These are phyloP conservation scores for Batkoa obscura DNA, from an alignment of 371 early-diverging fungal species.

Conservation along the genomic window DNA sequence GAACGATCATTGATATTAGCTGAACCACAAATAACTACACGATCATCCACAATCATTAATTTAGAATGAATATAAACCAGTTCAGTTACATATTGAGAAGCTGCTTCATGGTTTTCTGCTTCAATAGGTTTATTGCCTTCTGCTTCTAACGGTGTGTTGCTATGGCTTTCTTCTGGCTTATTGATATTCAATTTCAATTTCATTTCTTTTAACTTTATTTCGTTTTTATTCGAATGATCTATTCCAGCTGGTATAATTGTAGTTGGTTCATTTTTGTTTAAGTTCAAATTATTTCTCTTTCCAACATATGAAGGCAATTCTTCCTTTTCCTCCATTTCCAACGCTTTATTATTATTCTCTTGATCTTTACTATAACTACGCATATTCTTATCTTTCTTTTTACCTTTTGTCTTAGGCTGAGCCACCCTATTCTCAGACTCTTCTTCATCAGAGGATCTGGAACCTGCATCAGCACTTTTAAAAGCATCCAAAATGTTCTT, in stretches of 20 bases:
- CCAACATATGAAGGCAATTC: too few species aligned
- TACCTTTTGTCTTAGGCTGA: too few species aligned
- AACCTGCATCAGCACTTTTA: background rate
- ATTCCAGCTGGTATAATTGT: too few species aligned
- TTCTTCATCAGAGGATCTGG: background rate
- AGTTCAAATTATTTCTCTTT: too few species aligned
- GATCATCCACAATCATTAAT: slow-evolving; percentile 79
- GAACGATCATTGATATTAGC: slow-evolving; percentile 85
- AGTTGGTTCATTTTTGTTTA: too few species aligned
- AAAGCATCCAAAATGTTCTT: background rate
- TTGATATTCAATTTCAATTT: background rate
- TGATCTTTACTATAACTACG: too few species aligned
- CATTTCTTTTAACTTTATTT: too few species aligned
- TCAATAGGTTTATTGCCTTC: background rate
- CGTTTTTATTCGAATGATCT: too few species aligned
- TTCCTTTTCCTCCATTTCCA: too few species aligned
- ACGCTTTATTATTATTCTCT: too few species aligned
- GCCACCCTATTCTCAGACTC: background rate
- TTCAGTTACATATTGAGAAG: slow-evolving; percentile 46
- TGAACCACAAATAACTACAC: slow-evolving; percentile 62
- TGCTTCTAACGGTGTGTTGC: background rate
- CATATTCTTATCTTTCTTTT: too few species aligned
- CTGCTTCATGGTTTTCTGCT: slow-evolving; percentile 12
- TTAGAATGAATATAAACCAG: slow-evolving; percentile 83
- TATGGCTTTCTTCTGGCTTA: background rate